These are phyloP conservation scores for Arctium lappa DNA, from an alignment of 129 eudicot genomes.

Conservation along the genomic window DNA sequence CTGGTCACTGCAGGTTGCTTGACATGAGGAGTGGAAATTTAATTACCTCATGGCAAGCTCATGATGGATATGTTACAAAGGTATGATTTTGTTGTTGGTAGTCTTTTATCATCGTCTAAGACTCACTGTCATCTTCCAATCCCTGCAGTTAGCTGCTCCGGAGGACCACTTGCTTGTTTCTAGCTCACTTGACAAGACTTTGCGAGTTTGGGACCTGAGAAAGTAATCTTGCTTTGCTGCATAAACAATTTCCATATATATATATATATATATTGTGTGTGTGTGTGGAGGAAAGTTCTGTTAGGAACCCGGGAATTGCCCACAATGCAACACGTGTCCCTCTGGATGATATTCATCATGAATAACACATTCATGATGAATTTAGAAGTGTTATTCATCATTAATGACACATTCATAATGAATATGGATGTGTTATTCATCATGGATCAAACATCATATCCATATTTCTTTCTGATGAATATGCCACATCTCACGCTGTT, in stretches of 20 bases:
- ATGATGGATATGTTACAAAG: slow-evolving; percentile 98
- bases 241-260: background rate
- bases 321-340: too few relatives aligned
- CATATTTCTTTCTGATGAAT: background rate
- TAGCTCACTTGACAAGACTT: slow-evolving; percentile 87
- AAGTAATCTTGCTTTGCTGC: slow-evolving; percentile 38
- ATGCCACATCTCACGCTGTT: background rate
- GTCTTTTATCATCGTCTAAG: too few relatives aligned
- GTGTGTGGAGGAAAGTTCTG: too few relatives aligned
- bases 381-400: too few relatives aligned
- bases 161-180: slow-evolving; percentile 85
- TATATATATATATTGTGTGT: too few relatives aligned
- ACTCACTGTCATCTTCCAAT: background rate
- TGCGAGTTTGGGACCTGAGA: slow-evolving; percentile 94
- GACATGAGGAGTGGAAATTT: slow-evolving; percentile 89
- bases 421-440: background rate
- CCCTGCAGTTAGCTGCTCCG: slow-evolving; percentile 87
- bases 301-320: too few relatives aligned
- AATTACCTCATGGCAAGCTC: slow-evolving; percentile 94
- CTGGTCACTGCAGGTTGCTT: slow-evolving; percentile 82
- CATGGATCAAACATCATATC: too few relatives aligned
- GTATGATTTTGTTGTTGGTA: slow-evolving; percentile 24
- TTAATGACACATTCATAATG: background rate
- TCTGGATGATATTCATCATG: too few relatives aligned
- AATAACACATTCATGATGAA: too few relatives aligned